These are phyloP conservation scores for Lodderomyces beijingensis DNA, from an alignment of 1,139 yeast species.

Conservation along the genomic window DNA sequence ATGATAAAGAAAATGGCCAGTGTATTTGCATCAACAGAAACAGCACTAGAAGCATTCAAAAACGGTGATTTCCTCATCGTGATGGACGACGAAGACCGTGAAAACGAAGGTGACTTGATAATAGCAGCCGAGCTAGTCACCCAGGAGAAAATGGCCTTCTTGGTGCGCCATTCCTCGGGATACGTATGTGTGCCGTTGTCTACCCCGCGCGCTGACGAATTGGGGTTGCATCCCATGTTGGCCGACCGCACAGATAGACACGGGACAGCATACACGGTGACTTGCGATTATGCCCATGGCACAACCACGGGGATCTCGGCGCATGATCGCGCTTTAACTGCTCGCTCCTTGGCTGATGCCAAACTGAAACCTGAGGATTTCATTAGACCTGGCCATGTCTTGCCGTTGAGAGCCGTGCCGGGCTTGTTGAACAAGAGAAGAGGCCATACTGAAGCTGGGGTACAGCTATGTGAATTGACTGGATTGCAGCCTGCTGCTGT, in stretches of 20 bases:
- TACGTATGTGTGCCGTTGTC: slow-evolving; percentile 91
- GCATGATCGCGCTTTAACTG: slow-evolving; percentile 86
- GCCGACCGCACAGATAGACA: slow-evolving; percentile 71
- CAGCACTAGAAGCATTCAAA: slow-evolving; percentile 76
- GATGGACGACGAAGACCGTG: slow-evolving; percentile 93
- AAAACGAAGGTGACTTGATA: slow-evolving; percentile 96
- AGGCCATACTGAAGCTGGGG: slow-evolving; percentile 99
- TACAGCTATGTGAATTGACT: slow-evolving; percentile 74
- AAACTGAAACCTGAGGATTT: slow-evolving; percentile 57
- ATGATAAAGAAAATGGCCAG: slow-evolving; percentile 1
- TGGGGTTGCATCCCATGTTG: slow-evolving; percentile 79
- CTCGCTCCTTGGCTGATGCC: slow-evolving; percentile 63
- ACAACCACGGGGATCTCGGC: slow-evolving; percentile 99
- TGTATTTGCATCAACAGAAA: slow-evolving; percentile 20
- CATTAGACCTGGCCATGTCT: slow-evolving; percentile 87
- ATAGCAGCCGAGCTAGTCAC: slow-evolving; percentile 82
- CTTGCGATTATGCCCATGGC: slow-evolving; percentile 78
- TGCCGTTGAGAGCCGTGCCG: slow-evolving; percentile 87
- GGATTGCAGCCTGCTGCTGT: slow-evolving; percentile 85
- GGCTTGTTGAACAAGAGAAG: slow-evolving; percentile 78
- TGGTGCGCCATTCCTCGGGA: slow-evolving; percentile 86
- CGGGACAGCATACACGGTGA: slow-evolving; percentile 94
- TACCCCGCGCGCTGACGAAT: slow-evolving; percentile 68
- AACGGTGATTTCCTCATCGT: slow-evolving; percentile 89
- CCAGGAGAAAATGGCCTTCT: slow-evolving; percentile 87